These are phyloP conservation scores for Amaranthus tricolor DNA, from an alignment of 179 eudicot species.

Conservation along the genomic window DNA sequence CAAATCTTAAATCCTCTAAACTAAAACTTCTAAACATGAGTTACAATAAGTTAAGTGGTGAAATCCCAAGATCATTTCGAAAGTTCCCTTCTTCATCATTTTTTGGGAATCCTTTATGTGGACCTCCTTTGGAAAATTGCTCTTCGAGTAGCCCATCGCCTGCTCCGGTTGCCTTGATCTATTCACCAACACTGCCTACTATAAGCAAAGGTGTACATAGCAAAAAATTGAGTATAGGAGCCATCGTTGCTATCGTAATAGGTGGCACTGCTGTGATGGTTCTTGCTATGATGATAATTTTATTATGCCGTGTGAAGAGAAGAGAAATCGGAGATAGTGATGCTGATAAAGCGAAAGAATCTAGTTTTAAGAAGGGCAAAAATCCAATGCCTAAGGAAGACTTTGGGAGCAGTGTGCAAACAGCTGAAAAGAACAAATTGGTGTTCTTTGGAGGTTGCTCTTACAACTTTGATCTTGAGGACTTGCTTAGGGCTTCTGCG, in stretches of 20 bases:
- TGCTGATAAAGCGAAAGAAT: slow-evolving; percentile 36
- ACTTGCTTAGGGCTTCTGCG: slow-evolving; percentile 83
- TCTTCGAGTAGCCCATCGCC: slow-evolving; percentile 35
- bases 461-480: slow-evolving; percentile 79
- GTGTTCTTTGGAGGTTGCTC: slow-evolving; percentile 67
- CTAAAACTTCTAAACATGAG: slow-evolving; percentile 41
- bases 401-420: slow-evolving; percentile 75
- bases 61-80: slow-evolving; percentile 41
- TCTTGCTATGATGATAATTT: slow-evolving; percentile 23
- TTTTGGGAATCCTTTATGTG: slow-evolving; percentile 54
- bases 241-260: slow-evolving; percentile 46
- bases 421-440: slow-evolving; percentile 64
- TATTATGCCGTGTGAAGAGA: slow-evolving; percentile 42
- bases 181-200: slow-evolving; percentile 30
- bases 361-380: slow-evolving; percentile 44
- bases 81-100: slow-evolving; percentile 46
- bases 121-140: slow-evolving; percentile 43
- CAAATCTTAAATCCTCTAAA: slow-evolving; percentile 31
- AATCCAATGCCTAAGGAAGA: slow-evolving; percentile 52
- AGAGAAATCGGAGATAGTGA: slow-evolving; percentile 22
- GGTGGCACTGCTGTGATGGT: slow-evolving; percentile 38
- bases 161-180: slow-evolving; percentile 32
- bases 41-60: slow-evolving; percentile 40
- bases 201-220: slow-evolving; percentile 16
- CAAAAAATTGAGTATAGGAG: slow-evolving; percentile 42